Evolutionary conservation across 257 asterid species (phyloP).

Genomic region (Solanum medicagineum): DNA sequence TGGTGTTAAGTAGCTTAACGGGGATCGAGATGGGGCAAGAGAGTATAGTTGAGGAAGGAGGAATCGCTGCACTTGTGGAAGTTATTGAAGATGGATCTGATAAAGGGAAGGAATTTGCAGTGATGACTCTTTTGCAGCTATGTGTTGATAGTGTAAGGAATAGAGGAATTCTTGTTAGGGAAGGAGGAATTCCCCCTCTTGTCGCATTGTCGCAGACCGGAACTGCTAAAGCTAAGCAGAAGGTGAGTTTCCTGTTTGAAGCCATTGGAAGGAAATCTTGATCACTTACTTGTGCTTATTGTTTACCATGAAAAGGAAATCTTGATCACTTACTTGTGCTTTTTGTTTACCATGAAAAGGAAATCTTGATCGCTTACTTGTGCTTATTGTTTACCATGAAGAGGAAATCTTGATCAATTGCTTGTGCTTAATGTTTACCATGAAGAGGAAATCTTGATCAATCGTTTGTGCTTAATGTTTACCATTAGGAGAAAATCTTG

Average conservation of each 20-base stretch:
- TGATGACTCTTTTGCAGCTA: conserved; percentile 68
- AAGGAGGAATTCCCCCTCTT: conserved; percentile 94
- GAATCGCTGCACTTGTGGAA: conserved; percentile 72
- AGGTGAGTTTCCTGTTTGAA: conserved; percentile 33
- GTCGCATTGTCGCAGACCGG: conserved; percentile 89
- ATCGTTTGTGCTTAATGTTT: too few species aligned
- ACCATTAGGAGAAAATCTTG: too few species aligned
- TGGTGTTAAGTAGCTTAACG: conserved; percentile 78
- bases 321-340: neutral
- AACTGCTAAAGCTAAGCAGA: conserved; percentile 82
- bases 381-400: too few species aligned
- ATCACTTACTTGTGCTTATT: neutral
- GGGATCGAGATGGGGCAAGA: conserved; percentile 51
- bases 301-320: neutral
- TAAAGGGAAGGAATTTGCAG: conserved; percentile 86
- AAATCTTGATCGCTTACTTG: too few species aligned
- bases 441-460: too few species aligned
- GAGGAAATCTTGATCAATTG: too few species aligned
- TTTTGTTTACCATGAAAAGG: neutral
- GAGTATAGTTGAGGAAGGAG: conserved; percentile 80
- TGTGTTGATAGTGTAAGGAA: conserved; percentile 65
- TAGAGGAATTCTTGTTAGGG: conserved; percentile 82
- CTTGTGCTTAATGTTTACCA: too few species aligned
- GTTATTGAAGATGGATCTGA: conserved; percentile 76
- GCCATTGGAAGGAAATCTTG: neutral